Conservation (phyloP, 1,139 yeast species). For the Pichia terricola region DNA sequence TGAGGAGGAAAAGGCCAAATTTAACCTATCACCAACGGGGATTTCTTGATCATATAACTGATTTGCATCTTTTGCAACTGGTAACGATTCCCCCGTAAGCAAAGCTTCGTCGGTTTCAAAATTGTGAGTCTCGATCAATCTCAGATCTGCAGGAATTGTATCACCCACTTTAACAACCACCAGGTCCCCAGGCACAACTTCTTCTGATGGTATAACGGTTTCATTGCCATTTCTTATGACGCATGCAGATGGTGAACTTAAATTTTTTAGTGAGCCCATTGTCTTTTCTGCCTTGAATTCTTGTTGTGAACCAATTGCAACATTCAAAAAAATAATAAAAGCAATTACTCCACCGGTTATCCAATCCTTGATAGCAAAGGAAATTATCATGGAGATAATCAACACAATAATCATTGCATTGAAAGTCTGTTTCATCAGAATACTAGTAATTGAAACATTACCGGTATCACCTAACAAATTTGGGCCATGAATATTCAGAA, state of each 20-base stretch:
- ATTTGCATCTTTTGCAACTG: slow-evolving; percentile 49
- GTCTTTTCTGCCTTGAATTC: slow-evolving; percentile 54
- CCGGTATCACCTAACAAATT: slow-evolving; percentile 52
- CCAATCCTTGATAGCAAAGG: slow-evolving; percentile 70
- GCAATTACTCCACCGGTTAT: slow-evolving; percentile 79
- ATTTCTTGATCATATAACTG: slow-evolving; percentile 34
- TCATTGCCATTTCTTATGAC: slow-evolving; percentile 59
- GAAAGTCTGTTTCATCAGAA: slow-evolving; percentile 60
- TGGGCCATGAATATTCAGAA: slow-evolving; percentile 38
- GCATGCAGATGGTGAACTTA: slow-evolving; percentile 66
- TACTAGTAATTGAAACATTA: slow-evolving; percentile 46
- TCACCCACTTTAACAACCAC: slow-evolving; percentile 64
- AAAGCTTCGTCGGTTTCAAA: slow-evolving; percentile 77
- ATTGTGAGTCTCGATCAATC: slow-evolving; percentile 52
- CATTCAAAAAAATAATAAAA: slow-evolving; percentile 58
- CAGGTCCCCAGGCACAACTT: slow-evolving; percentile 74
- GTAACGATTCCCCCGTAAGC: slow-evolving; percentile 73
- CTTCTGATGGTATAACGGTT: slow-evolving; percentile 49
- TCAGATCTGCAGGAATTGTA: slow-evolving; percentile 69
- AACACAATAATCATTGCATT: slow-evolving; percentile 77
- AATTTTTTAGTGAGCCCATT: slow-evolving; percentile 63
- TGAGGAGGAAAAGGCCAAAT: slow-evolving; percentile 66
- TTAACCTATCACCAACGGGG: slow-evolving; percentile 70
- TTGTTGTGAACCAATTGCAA: slow-evolving; percentile 61
- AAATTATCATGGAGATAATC: slow-evolving; percentile 64